Percentiles rank a stretch among this genome's conserved stretches.
phyloP scores from a whole-genome alignment of 441 rosid genomes.

The Erysimum pusillum region DNA sequence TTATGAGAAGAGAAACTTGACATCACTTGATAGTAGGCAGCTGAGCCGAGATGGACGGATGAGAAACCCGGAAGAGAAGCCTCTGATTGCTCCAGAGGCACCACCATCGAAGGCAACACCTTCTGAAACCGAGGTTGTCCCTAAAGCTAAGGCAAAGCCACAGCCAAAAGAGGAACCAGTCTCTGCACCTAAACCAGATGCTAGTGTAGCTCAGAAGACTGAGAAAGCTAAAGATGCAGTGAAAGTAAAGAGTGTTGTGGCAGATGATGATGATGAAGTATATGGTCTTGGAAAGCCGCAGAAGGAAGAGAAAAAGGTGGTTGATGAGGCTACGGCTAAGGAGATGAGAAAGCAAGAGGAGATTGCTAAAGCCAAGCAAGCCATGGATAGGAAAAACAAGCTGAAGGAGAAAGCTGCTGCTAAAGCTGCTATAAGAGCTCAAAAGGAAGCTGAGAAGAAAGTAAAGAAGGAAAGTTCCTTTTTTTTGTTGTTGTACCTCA shows the following conservation, averaged over 20 bases:
- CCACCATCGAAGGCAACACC: conserved; percentile 44
- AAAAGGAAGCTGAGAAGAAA: conserved; percentile 95
- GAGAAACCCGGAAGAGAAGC: conserved; percentile 94
- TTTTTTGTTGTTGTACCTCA: neutral
- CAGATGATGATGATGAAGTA: conserved; percentile 47
- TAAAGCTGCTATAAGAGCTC: conserved; percentile 89
- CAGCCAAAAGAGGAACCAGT: conserved; percentile 44
- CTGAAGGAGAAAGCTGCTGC: conserved; percentile 91
- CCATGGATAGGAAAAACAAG: conserved; percentile 97
- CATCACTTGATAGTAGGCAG: conserved; percentile 81
- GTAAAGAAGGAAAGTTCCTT: conserved; percentile 71
- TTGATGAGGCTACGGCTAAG: conserved; percentile 73
- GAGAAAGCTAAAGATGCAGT: conserved; percentile 52
- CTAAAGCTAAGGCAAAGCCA: conserved; percentile 55
- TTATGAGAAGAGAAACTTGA: conserved; percentile 76
- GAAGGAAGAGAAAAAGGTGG: conserved; percentile 52
- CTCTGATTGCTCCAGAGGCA: conserved; percentile 52
- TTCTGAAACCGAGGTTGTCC: conserved; percentile 52
- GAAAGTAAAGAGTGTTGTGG: conserved; percentile 53
- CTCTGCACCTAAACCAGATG: conserved; percentile 50
- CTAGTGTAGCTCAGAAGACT: conserved; percentile 50
- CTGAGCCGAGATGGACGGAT: conserved; percentile 92
- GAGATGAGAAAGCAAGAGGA: conserved; percentile 93
- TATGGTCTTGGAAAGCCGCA: conserved; percentile 50
- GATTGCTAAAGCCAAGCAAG: conserved; percentile 87